Evolutionary conservation across 208 protist species (phyloP), one percentile per base, ranked within the genome.

Genomic region (Blechomonas ayalai): DNA sequence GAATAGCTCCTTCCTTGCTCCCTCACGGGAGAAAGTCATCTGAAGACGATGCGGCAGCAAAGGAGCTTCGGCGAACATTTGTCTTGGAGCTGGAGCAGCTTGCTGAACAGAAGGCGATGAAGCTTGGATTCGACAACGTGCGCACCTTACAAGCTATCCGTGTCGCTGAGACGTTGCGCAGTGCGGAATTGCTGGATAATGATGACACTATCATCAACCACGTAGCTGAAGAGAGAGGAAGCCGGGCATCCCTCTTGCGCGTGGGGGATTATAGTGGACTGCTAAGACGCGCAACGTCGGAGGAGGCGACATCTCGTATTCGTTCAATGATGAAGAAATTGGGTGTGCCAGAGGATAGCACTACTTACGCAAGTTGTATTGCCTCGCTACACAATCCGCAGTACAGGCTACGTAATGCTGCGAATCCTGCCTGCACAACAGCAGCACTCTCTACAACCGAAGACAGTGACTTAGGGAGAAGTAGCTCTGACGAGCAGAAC

Each of bases 251-350:
- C 5, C 23, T 7, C 0, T 27, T 73, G 22, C 43, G 43, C n/a
- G 76, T 88, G n/a, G 77, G 80, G 7, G 84, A 92, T 51, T 92
- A 89, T 51, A 62, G 58, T 48, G 67, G 79, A 27, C 52, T 92
- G 13, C 58, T 89, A 8, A 73, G 79, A 5, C 53, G 57, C n/a
- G 56, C 71, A 6, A 59, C 41, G 42, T 71, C 60, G 8, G 49
- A 65, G 3, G 59, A 66, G 15, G 38, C 36, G 1, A 80, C 76
- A 10, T 16, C 50, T 5, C 73, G 68, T 13, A 52, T 89, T 3
- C 37, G 89, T 3, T 27, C 39, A 10, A 72, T 85, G 67, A 92
- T 92, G 76, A 56, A 71, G 16, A 84, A 83, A 40, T 34, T 77
- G 4, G 47, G 51, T 26, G 41, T 85, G 16, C 19, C 46, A 16